Base-by-base conservation (phyloP, 2,329 filamentous ascomycete genomes). In the Pseudogymnoascus sp. region DNA sequence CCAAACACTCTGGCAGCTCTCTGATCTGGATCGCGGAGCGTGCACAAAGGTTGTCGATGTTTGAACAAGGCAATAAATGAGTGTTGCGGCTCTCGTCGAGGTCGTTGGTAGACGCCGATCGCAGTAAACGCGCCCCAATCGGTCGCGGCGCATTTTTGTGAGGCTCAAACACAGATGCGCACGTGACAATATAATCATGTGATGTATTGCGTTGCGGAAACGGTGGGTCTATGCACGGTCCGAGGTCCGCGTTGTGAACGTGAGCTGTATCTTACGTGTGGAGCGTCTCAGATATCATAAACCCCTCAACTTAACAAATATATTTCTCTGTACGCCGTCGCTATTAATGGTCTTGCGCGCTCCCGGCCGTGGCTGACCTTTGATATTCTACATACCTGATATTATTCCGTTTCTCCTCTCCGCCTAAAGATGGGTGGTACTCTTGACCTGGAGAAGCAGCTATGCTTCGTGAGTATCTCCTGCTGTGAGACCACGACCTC, bases 381-480 rank as follows among this genome's bases (percentile, higher is more conserved):
- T 39, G 21, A 39, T 61, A 61, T 23, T 26, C 39, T 61, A 61
- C 34, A 45, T 61, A 61, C 21, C 29, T 57, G 26, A 57, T 36
- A 57, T 18, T 57, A 34, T 34, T 14, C 16, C 29, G 29, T 34
- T 57, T 21, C 4, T 57, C n/a, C 51, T 31, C 26, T 57, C 16
- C 16, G 3, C 16, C 29, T 57, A 34, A 34, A 11, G 12, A 40
- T 42, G 34, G 59, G 59, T 40, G 59, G 59, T 6, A 61, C 85
- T 69, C 83, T 95, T 72, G 87, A 93, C 72, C 82, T 95, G 62
- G 90, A 95, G 78, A 89, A 86, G 74, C 90, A 93, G 73, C 81
- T 95, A 71, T 85, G 85, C 76, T 93, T 93, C 77, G 90, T 95
- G 84, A 75, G 88, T 76, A 57, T 34, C n/a, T 57, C 29, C 11